Evolutionary conservation across 2,329 filamentous ascomycete genomes (phyloP).

Genomic region (Tolypocladium tundrense): DNA sequence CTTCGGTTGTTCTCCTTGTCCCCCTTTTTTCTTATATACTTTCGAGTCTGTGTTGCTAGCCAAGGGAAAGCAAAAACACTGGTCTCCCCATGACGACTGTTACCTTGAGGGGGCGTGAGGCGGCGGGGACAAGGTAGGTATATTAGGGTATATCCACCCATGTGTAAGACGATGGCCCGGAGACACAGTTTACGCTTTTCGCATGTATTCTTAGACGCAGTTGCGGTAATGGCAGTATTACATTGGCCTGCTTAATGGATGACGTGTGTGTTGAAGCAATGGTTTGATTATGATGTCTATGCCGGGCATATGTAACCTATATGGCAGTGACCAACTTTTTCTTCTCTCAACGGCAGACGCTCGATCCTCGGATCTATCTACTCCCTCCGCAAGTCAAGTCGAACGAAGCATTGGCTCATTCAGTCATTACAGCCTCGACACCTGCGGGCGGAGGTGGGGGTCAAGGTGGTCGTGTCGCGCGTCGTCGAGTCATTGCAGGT

Average conservation of each 20-base stretch:
- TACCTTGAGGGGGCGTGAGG: not conserved
- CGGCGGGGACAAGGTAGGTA: not conserved
- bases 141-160: not conserved
- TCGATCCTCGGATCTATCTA: not conserved
- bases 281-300: not conserved
- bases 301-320: not conserved
- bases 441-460: not conserved
- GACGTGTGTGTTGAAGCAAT: not conserved
- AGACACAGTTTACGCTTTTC: not conserved
- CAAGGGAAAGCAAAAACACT: not conserved
- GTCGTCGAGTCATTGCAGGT: constrained; percentile 40
- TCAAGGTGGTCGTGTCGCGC: constrained; percentile 17
- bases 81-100: not conserved
- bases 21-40: constrained; percentile 8
- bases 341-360: not conserved
- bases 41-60: not conserved
- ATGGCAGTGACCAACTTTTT: not conserved
- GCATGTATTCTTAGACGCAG: not conserved
- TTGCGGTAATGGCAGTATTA: not conserved
- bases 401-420: not conserved
- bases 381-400: not conserved
- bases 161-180: not conserved
- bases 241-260: not conserved
- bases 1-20: not conserved
- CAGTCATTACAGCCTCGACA: constrained; percentile 6